phyloP scores from a whole-genome alignment of 257 asterid species.

The Solanum pennellii region DNA sequence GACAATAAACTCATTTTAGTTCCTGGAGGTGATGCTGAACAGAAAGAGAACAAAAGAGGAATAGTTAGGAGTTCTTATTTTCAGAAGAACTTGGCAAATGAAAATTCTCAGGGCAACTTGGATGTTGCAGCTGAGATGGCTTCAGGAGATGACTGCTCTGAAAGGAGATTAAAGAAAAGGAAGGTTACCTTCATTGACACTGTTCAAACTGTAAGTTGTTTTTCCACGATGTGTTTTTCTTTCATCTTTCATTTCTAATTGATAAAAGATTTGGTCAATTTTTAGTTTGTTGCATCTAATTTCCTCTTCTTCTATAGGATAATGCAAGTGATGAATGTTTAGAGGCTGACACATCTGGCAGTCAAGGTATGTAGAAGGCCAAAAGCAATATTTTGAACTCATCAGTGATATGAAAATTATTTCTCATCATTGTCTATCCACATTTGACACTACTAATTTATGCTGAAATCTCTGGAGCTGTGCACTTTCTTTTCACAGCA shows the following conservation, averaged over 20 bases:
- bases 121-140: conserved; percentile 15
- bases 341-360: conserved; percentile 20
- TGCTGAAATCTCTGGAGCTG: background rate
- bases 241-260: background rate
- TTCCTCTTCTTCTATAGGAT: conserved; percentile 18
- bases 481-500: background rate
- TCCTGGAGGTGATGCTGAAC: conserved; percentile 13
- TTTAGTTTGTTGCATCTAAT: background rate
- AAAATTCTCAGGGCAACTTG: conserved; percentile 7
- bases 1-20: background rate
- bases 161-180: conserved; percentile 34
- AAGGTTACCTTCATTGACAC: conserved; percentile 26
- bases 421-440: background rate
- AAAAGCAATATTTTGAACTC: background rate
- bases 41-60: conserved; percentile 14
- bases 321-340: conserved; percentile 11
- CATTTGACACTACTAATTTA: background rate
- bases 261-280: background rate
- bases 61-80: conserved; percentile 25
- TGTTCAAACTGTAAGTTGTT: conserved; percentile 31
- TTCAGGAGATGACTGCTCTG: conserved; percentile 11
- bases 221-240: background rate
- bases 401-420: background rate
- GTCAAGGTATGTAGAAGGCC: background rate
- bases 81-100: conserved; percentile 17